Evolutionary conservation across 2,329 filamentous ascomycete species (phyloP).

Genomic region (Penicillium sp.): DNA sequence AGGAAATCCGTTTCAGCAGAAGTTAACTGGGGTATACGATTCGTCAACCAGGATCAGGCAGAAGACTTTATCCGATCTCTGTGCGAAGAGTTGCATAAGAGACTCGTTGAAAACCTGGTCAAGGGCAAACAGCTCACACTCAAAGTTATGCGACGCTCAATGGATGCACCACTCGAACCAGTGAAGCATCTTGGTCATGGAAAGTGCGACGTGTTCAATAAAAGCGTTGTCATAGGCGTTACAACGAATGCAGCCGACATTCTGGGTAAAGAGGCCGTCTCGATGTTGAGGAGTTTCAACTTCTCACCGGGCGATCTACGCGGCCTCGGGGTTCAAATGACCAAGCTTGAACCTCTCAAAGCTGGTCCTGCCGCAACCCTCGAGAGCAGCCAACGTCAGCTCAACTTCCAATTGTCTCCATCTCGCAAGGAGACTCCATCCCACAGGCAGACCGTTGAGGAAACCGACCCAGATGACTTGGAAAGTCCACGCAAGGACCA

Average conservation of each 20-base stretch:
- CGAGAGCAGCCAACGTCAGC: slow-evolving; percentile 72
- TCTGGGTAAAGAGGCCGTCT: slow-evolving; percentile 77
- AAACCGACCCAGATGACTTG: slow-evolving; percentile 48
- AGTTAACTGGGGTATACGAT: slow-evolving; percentile 96
- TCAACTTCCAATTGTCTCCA: slow-evolving; percentile 60
- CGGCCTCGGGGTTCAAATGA: slow-evolving; percentile 88
- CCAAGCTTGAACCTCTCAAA: slow-evolving; percentile 79
- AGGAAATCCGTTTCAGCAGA: slow-evolving; percentile 96
- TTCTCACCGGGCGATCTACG: slow-evolving; percentile 90
- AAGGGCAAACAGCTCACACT: slow-evolving; percentile 85
- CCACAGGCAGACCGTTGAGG: slow-evolving; percentile 22
- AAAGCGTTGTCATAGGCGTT: slow-evolving; percentile 75
- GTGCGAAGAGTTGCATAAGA: slow-evolving; percentile 75
- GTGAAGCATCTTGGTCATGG: slow-evolving; percentile 92
- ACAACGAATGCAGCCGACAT: slow-evolving; percentile 70
- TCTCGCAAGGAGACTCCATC: slow-evolving; percentile 23
- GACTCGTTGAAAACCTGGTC: slow-evolving; percentile 75
- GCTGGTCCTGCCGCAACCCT: slow-evolving; percentile 46
- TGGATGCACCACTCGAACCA: slow-evolving; percentile 84
- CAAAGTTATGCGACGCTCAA: slow-evolving; percentile 86
- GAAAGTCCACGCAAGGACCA: slow-evolving; percentile 41
- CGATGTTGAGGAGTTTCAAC: slow-evolving; percentile 72
- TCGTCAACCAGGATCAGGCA: slow-evolving; percentile 84
- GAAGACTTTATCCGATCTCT: slow-evolving; percentile 86
- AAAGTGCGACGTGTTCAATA: slow-evolving; percentile 91